Evolutionary conservation across 225 moss, liverwort and hornwort genomes (phyloP).

Genomic region (Neckera pumila): DNA sequence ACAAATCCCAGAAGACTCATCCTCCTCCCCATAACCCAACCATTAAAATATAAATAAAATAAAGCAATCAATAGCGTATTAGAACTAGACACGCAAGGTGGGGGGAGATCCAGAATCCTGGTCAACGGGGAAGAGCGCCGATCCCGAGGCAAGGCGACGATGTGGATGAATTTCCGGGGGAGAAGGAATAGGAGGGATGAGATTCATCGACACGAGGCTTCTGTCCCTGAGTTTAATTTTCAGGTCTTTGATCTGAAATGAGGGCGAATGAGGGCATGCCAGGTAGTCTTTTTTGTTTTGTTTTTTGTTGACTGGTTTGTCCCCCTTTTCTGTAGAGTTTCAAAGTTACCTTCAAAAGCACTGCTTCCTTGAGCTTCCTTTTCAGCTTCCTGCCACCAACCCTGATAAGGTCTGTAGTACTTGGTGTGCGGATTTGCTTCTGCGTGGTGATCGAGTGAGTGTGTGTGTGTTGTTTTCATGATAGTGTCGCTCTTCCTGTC

Average conservation of each 20-base stretch:
- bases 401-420: constrained; percentile 12
- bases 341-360: background rate
- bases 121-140: background rate
- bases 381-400: constrained; percentile 17
- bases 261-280: background rate
- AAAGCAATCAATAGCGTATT: background rate
- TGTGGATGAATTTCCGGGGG: background rate
- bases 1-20: background rate
- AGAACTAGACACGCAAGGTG: background rate
- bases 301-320: background rate
- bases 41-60: background rate
- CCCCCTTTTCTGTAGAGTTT: too few relatives aligned
- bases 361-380: background rate
- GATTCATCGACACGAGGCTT: background rate
- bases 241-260: background rate
- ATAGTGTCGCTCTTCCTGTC: background rate
- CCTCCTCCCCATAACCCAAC: background rate
- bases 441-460: background rate
- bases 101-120: background rate
- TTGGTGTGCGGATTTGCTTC: background rate
- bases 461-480: background rate
- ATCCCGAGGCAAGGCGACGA: background rate
- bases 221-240: background rate
- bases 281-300: background rate
- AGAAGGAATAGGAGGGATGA: background rate